A percentile compares a stretch with the other conserved stretches of the same genome.
Evolutionary conservation across 1,284 basidiomycete genomes (phyloP).

Genomic region (Puccinia triticina): DNA sequence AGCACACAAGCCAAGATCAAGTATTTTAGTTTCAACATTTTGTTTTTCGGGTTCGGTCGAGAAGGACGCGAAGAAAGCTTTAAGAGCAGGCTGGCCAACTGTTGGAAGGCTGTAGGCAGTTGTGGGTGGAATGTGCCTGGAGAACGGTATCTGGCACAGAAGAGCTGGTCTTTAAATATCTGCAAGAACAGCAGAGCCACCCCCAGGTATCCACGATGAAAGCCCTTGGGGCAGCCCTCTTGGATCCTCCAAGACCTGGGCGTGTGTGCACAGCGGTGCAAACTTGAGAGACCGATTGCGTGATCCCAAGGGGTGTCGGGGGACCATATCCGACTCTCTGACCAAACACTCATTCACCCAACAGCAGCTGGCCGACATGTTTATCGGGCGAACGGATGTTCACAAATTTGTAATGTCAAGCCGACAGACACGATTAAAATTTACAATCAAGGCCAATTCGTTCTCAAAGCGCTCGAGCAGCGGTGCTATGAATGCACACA

Average conservation of each 20-base stretch:
- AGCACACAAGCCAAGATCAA: constrained; percentile 1
- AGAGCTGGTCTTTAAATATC: constrained; percentile 2
- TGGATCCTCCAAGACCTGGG: not conserved
- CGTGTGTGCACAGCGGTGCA: not conserved
- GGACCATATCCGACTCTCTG: not conserved
- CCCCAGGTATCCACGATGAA: not conserved
- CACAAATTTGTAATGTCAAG: not conserved
- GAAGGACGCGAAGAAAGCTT: not conserved
- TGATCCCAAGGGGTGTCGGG: too few relatives aligned
- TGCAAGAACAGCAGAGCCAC: not conserved
- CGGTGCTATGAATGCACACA: too few relatives aligned
- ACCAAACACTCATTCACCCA: not conserved
- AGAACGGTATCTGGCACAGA: not conserved
- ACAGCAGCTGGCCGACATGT: not conserved
- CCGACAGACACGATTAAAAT: not conserved
- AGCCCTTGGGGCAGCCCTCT: not conserved
- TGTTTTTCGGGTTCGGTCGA: not conserved
- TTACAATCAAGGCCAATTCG: not conserved
- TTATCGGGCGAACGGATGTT: too few relatives aligned
- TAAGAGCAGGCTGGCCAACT: not conserved
- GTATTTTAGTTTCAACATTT: constrained; percentile 1
- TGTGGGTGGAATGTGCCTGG: not conserved
- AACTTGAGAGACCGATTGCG: not conserved
- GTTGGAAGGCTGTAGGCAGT: not conserved
- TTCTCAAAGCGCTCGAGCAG: too few relatives aligned